A percentile compares a stretch with the other conserved stretches of the same genome.
These are phyloP conservation scores for Ampelocalamus luodianensis DNA, from an alignment of 176 grass and related monocot genomes.

Conservation along the genomic window DNA sequence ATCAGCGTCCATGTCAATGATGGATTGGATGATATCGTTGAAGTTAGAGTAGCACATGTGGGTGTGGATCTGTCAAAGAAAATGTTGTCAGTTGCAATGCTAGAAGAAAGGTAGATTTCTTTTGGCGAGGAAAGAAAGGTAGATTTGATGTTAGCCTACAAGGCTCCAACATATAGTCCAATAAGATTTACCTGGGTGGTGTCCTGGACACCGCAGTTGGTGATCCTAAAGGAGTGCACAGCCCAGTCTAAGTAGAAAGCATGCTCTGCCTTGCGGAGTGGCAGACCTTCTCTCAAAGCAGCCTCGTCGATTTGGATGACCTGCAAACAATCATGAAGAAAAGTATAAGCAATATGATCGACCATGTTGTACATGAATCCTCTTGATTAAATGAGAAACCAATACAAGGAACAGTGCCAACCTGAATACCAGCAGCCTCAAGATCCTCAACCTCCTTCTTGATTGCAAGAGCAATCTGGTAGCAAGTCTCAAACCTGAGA, in stretches of 20 bases:
- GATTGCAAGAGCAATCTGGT: conserved; percentile 95
- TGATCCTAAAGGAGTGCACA: conserved; percentile 95
- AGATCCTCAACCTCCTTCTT: conserved; percentile 98
- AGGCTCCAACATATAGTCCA: not conserved
- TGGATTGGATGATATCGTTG: conserved; percentile 97
- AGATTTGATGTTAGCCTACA: not conserved
- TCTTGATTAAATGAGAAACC: not conserved
- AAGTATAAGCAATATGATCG: not conserved
- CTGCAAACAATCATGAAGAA: conserved; percentile 37
- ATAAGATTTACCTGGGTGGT: conserved; percentile 77
- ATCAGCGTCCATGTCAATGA: conserved; percentile 91
- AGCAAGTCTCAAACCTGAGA: conserved; percentile 90
- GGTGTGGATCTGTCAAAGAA: conserved; percentile 78
- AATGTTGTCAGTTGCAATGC: not conserved
- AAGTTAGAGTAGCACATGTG: conserved; percentile 99
- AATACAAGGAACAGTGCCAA: conserved; percentile 22
- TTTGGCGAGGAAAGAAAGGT: not conserved
- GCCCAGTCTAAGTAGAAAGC: conserved; percentile 96
- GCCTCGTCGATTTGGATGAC: conserved; percentile 98
- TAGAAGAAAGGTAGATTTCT: not conserved
- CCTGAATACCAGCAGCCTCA: conserved; percentile 90
- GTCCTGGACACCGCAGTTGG: conserved; percentile 83
- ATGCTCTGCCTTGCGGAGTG: conserved; percentile 90
- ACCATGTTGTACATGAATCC: not conserved
- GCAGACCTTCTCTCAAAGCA: conserved; percentile 88